Evolutionary conservation across 305 asterid species (phyloP).

Genomic region (Rubia balearica): DNA sequence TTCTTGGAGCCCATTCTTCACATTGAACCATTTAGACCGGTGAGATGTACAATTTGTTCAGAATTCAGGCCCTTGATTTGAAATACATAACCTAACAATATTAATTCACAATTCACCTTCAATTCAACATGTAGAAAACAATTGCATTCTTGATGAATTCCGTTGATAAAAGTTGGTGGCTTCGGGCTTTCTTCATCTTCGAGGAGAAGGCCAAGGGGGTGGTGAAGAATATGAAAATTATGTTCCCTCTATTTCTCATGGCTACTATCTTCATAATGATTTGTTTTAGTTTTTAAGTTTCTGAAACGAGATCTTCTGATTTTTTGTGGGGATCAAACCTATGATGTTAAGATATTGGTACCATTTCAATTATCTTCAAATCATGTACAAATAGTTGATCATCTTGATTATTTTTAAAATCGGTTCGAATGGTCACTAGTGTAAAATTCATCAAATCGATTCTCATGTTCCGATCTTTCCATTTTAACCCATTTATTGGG

Average conservation of each 20-base stretch:
- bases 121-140: slow-evolving; percentile 30
- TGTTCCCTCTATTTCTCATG: slow-evolving; percentile 22
- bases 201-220: slow-evolving; percentile 23
- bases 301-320: too few relatives aligned
- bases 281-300: too few relatives aligned
- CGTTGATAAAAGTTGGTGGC: slow-evolving; percentile 29
- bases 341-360: too few relatives aligned
- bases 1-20: slow-evolving; percentile 60
- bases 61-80: background rate
- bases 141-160: slow-evolving; percentile 26
- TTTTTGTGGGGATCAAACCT: too few relatives aligned
- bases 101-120: slow-evolving; percentile 6
- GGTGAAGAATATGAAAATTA: slow-evolving; percentile 18
- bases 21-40: slow-evolving; percentile 52
- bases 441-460: too few relatives aligned
- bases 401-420: too few relatives aligned
- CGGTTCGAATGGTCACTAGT: too few relatives aligned
- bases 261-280: slow-evolving; percentile 13
- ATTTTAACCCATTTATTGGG: too few relatives aligned
- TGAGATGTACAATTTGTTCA: slow-evolving; percentile 21
- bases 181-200: slow-evolving; percentile 15
- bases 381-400: too few relatives aligned
- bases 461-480: too few relatives aligned
- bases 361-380: too few relatives aligned
- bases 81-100: background rate